Percentiles rank a stretch among this genome's conserved stretches.
These are phyloP conservation scores for Reticulascus tulasneorum DNA, from an alignment of 2,329 filamentous ascomycete genomes.

Conservation along the genomic window DNA sequence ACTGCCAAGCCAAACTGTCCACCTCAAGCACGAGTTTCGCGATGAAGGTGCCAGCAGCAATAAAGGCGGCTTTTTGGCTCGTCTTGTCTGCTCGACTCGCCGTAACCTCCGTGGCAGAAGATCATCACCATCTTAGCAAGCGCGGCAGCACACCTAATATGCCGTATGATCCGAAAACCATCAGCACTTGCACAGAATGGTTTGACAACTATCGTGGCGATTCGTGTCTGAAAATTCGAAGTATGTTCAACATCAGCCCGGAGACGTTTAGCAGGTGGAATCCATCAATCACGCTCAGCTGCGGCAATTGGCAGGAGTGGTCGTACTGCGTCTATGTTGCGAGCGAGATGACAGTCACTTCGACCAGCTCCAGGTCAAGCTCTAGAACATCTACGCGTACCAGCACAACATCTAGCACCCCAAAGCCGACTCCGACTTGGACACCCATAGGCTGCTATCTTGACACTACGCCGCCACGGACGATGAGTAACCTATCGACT, in stretches of 20 bases:
- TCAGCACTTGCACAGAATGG: constrained; percentile 7
- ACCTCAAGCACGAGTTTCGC: too few species aligned
- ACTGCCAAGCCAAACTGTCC: too few species aligned
- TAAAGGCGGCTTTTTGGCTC: too few species aligned
- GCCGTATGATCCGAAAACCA: not conserved
- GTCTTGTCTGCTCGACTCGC: too few species aligned
- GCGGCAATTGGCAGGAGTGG: constrained; percentile 14
- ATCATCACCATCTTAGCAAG: too few species aligned
- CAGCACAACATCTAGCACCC: constrained; percentile 7
- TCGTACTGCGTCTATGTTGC: constrained; percentile 22
- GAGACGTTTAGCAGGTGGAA: constrained; percentile 18
- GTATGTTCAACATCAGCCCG: constrained; percentile 10
- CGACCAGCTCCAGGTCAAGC: constrained; percentile 4
- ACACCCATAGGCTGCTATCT: constrained; percentile 34
- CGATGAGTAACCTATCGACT: constrained; percentile 27
- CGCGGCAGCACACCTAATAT: constrained; percentile 4
- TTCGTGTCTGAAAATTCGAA: constrained; percentile 10
- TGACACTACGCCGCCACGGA: constrained; percentile 15
- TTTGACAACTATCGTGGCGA: constrained; percentile 12
- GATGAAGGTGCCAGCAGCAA: too few species aligned
- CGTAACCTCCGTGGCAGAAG: too few species aligned
- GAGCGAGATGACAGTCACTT: constrained; percentile 8
- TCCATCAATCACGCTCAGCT: constrained; percentile 18
- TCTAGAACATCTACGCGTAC: constrained; percentile 7
- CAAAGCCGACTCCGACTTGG: constrained; percentile 15